Evolutionary conservation across 148 eudicot species (phyloP).

Genomic region (Cornus florida): DNA sequence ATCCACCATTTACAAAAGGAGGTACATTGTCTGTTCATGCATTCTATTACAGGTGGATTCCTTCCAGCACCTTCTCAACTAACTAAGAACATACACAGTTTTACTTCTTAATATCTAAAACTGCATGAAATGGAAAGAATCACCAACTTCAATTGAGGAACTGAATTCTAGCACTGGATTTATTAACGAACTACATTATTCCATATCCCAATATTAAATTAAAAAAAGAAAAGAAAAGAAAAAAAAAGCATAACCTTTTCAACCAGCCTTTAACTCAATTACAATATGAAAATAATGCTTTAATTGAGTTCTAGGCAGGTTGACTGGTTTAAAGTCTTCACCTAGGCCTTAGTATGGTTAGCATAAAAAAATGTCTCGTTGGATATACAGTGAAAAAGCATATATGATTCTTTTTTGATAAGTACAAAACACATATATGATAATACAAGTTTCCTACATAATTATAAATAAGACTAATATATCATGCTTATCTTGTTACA

Average conservation of each 20-base stretch:
- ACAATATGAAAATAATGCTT: not conserved
- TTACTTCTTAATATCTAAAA: not conserved
- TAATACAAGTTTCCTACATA: too few species aligned
- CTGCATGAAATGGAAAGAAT: not conserved
- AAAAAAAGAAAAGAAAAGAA: too few species aligned
- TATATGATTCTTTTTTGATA: too few species aligned
- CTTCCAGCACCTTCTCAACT: not conserved
- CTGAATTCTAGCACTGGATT: not conserved
- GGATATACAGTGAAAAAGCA: too few species aligned
- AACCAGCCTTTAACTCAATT: not conserved
- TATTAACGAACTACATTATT: too few species aligned
- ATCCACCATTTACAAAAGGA: not conserved
- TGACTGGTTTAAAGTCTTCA: too few species aligned
- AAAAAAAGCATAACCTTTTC: not conserved
- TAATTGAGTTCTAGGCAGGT: not conserved
- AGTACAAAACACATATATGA: too few species aligned
- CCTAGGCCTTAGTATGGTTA: too few species aligned
- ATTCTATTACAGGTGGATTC: not conserved
- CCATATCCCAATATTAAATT: not conserved
- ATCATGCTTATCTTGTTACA: too few species aligned
- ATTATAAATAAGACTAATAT: too few species aligned
- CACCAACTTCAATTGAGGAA: not conserved
- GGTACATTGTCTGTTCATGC: not conserved
- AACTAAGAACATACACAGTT: not conserved
- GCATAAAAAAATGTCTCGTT: too few species aligned